These are phyloP conservation scores for Paramyrothecium roridum DNA, from an alignment of 2,329 filamentous ascomycete species.

Conservation along the genomic window DNA sequence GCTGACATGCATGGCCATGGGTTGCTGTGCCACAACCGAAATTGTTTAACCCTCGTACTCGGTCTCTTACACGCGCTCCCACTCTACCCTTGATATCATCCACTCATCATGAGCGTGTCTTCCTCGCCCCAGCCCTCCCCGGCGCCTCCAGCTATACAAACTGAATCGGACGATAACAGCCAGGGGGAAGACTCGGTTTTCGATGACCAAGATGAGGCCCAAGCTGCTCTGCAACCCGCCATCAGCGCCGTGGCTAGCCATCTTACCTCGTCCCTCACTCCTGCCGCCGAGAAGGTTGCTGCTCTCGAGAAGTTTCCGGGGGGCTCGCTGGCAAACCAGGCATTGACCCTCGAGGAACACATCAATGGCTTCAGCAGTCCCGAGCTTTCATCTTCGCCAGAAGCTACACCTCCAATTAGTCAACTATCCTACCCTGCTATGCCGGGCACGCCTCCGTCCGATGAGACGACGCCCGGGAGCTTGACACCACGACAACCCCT, in stretches of 20 bases:
- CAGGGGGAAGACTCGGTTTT: slow-evolving; percentile 19
- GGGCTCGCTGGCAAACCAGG: slow-evolving; percentile 8
- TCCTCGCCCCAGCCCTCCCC: slow-evolving; percentile 3
- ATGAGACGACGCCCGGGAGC: slow-evolving; percentile 3
- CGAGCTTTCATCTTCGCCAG: slow-evolving; percentile 14
- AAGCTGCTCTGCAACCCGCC: slow-evolving; percentile 57
- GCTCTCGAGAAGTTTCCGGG: slow-evolving; percentile 43
- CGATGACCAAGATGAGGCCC: slow-evolving; percentile 51
- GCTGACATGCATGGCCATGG: no score
- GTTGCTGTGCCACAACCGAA: no score
- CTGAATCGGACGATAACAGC: slow-evolving; percentile 8
- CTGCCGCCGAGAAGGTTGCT: slow-evolving; percentile 55
- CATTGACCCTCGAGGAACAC: slow-evolving; percentile 3
- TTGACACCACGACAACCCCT: slow-evolving; percentile 8
- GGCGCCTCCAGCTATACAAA: slow-evolving; percentile 5
- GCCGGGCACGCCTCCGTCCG: slow-evolving; percentile 5
- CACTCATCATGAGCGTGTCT: slow-evolving; percentile 4
- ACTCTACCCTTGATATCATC: background rate
- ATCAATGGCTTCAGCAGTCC: slow-evolving; percentile 18
- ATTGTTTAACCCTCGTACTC: background rate
- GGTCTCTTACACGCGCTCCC: background rate
- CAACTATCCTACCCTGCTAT: background rate
- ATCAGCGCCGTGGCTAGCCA: slow-evolving; percentile 56
- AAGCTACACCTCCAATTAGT: slow-evolving; percentile 6
- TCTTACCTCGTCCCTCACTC: slow-evolving; percentile 51